Conservation (phyloP, 768 basidiomycete genomes). For the Amanita inopinata region DNA sequence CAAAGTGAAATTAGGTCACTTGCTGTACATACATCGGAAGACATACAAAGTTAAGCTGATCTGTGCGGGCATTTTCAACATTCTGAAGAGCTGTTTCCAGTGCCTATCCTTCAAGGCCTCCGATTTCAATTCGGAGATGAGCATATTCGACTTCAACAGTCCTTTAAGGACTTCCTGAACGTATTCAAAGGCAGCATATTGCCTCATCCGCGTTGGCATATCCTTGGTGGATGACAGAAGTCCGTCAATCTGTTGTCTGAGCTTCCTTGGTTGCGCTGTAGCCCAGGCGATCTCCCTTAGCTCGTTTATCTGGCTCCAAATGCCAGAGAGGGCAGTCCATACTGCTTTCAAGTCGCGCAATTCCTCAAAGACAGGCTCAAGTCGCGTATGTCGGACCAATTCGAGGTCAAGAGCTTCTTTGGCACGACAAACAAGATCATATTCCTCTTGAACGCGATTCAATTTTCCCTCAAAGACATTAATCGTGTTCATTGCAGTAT, state of each 20-base stretch:
- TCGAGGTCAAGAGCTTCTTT: constrained; percentile 97
- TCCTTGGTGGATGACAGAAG: constrained; percentile 90
- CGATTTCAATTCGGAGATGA: constrained; percentile 92
- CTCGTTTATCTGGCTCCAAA: constrained; percentile 91
- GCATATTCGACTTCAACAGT: constrained; percentile 79
- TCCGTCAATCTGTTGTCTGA: constrained; percentile 90
- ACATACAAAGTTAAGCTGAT: constrained; percentile 68
- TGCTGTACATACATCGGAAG: background rate
- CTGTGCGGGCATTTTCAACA: constrained; percentile 61
- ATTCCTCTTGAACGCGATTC: constrained; percentile 84
- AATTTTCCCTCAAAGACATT: constrained; percentile 92
- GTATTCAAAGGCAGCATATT: constrained; percentile 98
- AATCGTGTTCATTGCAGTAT: constrained; percentile 93
- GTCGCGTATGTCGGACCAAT: constrained; percentile 76
- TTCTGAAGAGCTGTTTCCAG: constrained; percentile 96
- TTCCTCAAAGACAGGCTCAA: constrained; percentile 93
- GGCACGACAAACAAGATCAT: constrained; percentile 89
- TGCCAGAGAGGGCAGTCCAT: constrained; percentile 96
- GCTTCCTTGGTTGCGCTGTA: constrained; percentile 87
- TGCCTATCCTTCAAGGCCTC: constrained; percentile 96
- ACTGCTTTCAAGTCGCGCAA: constrained; percentile 94
- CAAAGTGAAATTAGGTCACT: constrained; percentile 7
- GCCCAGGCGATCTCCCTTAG: constrained; percentile 85
- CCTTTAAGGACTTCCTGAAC: constrained; percentile 86
- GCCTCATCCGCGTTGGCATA: constrained; percentile 98